A percentile compares a stretch with the other conserved stretches of the same genome.
Conservation (phyloP, 495 filamentous ascomycete genomes). For the Xylaria longipes region DNA sequence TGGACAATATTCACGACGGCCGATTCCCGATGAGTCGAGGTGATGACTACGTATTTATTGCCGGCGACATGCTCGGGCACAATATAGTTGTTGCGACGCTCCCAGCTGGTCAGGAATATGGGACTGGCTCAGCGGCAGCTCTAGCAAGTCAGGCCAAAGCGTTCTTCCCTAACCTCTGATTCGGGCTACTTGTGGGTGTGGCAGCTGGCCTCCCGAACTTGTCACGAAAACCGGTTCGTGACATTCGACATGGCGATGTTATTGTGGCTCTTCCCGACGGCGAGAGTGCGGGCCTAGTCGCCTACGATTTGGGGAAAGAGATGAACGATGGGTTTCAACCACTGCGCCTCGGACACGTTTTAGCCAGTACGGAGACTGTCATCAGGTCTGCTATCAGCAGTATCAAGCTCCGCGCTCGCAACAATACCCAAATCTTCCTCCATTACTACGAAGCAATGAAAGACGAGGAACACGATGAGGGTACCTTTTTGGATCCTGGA, state of each 20-base stretch:
- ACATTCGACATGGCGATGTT: slow-evolving; percentile 52
- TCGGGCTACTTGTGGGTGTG: slow-evolving; percentile 48
- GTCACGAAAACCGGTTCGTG: slow-evolving; percentile 32
- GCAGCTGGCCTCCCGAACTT: slow-evolving; percentile 37
- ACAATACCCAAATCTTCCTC: slow-evolving; percentile 27
- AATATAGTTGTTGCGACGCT: slow-evolving; percentile 51
- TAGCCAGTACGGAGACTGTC: slow-evolving; percentile 34
- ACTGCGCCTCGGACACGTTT: slow-evolving; percentile 30
- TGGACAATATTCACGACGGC: slow-evolving; percentile 33
- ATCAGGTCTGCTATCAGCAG: slow-evolving; percentile 35
- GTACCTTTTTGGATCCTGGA: slow-evolving; percentile 36
- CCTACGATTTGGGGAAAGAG: slow-evolving; percentile 35
- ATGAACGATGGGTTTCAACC: slow-evolving; percentile 32
- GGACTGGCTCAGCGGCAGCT: slow-evolving; percentile 45
- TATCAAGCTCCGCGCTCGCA: slow-evolving; percentile 27
- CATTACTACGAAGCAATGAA: slow-evolving; percentile 35
- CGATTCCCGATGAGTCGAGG: slow-evolving; percentile 29
- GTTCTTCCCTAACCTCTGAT: slow-evolving; percentile 47
- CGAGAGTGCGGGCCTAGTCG: slow-evolving; percentile 31
- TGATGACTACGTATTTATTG: slow-evolving; percentile 46
- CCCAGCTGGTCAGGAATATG: slow-evolving; percentile 44
- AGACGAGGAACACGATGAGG: slow-evolving; percentile 26
- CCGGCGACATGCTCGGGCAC: slow-evolving; percentile 46
- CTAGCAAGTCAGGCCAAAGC: slow-evolving; percentile 47
- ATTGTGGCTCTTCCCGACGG: slow-evolving; percentile 38